Evolutionary conservation across 164 flowering plant species (phyloP).

Genomic region (Magnolia sinica): DNA sequence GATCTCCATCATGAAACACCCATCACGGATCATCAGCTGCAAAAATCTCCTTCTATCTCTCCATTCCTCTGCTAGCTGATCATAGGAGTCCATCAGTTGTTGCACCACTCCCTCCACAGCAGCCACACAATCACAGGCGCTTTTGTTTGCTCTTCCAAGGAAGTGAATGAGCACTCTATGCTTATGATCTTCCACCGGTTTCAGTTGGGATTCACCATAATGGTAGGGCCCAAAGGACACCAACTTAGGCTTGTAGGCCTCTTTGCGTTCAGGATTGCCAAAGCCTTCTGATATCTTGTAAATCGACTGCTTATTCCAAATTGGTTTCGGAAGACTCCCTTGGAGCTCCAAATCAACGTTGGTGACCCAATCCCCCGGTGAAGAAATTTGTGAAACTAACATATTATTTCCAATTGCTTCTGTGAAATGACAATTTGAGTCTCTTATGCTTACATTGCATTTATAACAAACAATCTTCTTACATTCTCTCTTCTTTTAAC

Average conservation of each 20-base stretch:
- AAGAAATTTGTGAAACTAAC: too few species aligned
- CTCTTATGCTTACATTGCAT: too few species aligned
- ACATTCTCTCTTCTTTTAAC: too few species aligned
- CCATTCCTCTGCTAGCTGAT: conserved; percentile 30
- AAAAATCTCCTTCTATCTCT: conserved; percentile 24
- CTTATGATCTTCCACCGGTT: conserved; percentile 50
- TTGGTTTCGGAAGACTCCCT: conserved; percentile 9
- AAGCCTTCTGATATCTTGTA: conserved; percentile 20
- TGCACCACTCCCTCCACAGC: conserved; percentile 23
- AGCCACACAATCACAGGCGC: conserved; percentile 18
- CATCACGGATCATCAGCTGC: conserved; percentile 45
- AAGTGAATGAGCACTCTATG: conserved; percentile 48
- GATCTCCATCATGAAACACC: conserved; percentile 57
- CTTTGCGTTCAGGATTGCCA: conserved; percentile 14
- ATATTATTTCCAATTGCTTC: too few species aligned
- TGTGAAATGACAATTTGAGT: too few species aligned
- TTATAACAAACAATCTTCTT: too few species aligned
- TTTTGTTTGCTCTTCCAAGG: conserved; percentile 32
- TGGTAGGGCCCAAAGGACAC: conserved; percentile 58
- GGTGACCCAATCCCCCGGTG: conserved; percentile 15
- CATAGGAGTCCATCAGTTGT: conserved; percentile 27
- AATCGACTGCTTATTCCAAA: conserved; percentile 25
- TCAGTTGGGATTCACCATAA: conserved; percentile 29
- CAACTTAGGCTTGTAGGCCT: conserved; percentile 34
- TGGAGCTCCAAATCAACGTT: conserved; percentile 13